Conservation (phyloP, 441 rosid species). For the Syzygium syzygioides region DNA sequence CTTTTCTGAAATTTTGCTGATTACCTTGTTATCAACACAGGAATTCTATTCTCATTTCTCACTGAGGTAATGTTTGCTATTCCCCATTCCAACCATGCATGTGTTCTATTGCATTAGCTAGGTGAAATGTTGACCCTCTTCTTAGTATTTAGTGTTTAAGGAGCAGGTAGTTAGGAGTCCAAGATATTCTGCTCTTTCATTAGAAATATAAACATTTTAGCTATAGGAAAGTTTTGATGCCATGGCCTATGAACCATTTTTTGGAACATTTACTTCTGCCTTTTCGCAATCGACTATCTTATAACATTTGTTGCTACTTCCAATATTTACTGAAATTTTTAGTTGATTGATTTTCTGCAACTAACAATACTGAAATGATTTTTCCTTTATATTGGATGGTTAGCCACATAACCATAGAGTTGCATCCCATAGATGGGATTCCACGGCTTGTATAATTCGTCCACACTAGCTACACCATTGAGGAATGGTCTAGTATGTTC, state of each 20-base stretch:
- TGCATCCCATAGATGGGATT: conserved; percentile 84
- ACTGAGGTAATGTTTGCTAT: no score
- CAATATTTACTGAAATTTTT: background rate
- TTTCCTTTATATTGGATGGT: conserved; percentile 9
- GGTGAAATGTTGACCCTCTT: no score
- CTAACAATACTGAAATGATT: background rate
- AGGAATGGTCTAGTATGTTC: no score
- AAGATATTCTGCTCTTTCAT: background rate
- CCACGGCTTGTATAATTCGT: conserved; percentile 67
- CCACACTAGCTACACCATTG: conserved; percentile 68
- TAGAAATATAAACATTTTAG: background rate
- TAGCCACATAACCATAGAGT: conserved; percentile 36
- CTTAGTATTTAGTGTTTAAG: background rate
- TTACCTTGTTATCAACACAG: no score
- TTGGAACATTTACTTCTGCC: background rate
- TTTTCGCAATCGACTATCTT: background rate
- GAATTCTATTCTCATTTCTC: no score
- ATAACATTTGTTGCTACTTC: background rate
- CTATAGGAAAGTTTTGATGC: background rate
- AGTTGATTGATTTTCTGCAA: background rate
- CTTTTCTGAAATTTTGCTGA: no score
- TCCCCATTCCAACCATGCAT: no score
- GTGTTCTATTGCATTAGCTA: accelerated
- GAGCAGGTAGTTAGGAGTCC: background rate
- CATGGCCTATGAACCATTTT: background rate